Evolutionary conservation across 2,329 filamentous ascomycete genomes (phyloP).

Genomic region (Botrytis pseudocinerea): DNA sequence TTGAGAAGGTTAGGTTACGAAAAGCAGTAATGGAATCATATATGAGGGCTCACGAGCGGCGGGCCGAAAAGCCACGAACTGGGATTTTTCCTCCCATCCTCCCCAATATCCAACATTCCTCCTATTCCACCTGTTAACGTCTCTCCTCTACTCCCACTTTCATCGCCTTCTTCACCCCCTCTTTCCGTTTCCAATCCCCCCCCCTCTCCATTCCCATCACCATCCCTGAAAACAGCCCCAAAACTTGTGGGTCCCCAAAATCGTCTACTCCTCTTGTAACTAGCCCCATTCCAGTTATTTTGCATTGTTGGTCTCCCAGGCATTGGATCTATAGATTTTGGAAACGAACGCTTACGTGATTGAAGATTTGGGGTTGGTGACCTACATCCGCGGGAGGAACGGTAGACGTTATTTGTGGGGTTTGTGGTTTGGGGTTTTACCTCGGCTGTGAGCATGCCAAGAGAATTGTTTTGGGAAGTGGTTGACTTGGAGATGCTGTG

Average conservation of each 20-base stretch:
- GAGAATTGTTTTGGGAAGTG: not conserved
- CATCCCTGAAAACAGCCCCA: slow-evolving; percentile 36
- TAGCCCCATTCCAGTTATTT: slow-evolving; percentile 28
- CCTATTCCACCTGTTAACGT: slow-evolving; percentile 18
- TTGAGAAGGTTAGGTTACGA: not conserved
- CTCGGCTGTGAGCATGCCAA: not conserved
- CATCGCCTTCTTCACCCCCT: not conserved
- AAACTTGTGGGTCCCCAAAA: slow-evolving; percentile 39
- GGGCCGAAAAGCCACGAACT: slow-evolving; percentile 28
- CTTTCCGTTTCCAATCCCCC: not conserved
- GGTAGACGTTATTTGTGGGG: not conserved
- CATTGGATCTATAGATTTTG: not conserved
- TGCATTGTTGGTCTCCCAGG: not conserved
- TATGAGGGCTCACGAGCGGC: slow-evolving; percentile 27
- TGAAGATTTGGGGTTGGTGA: not conserved
- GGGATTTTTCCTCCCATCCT: slow-evolving; percentile 35
- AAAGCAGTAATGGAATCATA: not conserved
- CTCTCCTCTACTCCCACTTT: not conserved
- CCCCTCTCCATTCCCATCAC: not conserved
- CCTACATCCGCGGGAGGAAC: slow-evolving; percentile 2
- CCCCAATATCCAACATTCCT: slow-evolving; percentile 34
- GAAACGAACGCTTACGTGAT: not conserved
- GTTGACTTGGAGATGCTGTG: not conserved
- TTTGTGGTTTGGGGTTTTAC: not conserved
- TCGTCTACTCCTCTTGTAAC: slow-evolving; percentile 31